A percentile compares a stretch with the other conserved stretches of the same genome.
These are phyloP conservation scores for Aspergillus piperis DNA, from an alignment of 2,329 filamentous ascomycete species.

Conservation along the genomic window DNA sequence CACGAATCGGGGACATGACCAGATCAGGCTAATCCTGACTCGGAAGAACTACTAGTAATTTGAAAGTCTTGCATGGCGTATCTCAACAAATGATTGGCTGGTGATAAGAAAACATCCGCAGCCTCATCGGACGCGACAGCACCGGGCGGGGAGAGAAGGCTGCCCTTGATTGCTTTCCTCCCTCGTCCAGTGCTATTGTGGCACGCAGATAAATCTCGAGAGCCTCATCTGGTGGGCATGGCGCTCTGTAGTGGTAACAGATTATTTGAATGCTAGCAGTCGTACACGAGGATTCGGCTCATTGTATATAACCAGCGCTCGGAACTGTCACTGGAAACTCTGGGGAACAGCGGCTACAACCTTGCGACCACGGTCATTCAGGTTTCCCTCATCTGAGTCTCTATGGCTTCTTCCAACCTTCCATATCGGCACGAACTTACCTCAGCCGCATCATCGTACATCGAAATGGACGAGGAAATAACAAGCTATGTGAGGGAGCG, in stretches of 20 bases:
- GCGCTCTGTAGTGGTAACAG: too few species aligned
- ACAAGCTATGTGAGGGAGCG: neutral
- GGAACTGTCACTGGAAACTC: too few species aligned
- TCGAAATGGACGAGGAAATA: neutral
- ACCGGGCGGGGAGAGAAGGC: neutral
- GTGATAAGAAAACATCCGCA: neutral
- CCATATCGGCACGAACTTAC: neutral
- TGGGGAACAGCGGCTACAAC: too few species aligned
- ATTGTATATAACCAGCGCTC: too few species aligned
- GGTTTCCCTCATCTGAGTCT: neutral
- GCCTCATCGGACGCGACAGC: neutral
- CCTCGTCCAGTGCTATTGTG: too few species aligned
- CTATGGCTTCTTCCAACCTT: neutral
- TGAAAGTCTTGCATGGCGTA: neutral
- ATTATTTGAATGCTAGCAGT: too few species aligned
- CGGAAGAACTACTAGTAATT: neutral
- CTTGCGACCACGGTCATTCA: neutral
- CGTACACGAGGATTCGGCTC: too few species aligned
- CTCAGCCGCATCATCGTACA: neutral
- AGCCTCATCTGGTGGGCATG: too few species aligned
- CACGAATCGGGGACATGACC: neutral
- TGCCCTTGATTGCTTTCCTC: neutral
- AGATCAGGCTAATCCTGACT: neutral
- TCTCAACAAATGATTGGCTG: neutral
- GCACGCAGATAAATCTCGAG: too few species aligned